These are phyloP conservation scores for Calocybe gangraenosa DNA, from an alignment of 768 basidiomycete genomes.

Conservation along the genomic window DNA sequence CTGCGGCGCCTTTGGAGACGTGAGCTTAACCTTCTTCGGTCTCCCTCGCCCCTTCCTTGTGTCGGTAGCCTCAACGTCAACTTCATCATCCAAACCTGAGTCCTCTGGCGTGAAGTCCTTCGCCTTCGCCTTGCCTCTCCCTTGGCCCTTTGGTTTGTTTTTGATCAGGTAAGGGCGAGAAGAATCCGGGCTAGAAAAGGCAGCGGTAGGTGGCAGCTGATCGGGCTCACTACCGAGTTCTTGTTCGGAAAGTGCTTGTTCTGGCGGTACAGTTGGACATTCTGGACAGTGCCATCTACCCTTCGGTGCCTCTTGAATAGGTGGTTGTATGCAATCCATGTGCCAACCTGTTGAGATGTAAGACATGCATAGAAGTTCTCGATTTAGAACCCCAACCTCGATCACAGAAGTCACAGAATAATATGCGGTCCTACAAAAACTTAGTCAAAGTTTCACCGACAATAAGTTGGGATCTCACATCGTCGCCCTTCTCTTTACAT, in stretches of 20 bases:
- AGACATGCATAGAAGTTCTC: conserved; percentile 14
- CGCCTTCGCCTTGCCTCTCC: conserved; percentile 26
- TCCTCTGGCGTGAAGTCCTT: conserved; percentile 32
- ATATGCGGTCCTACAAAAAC: conserved; percentile 56
- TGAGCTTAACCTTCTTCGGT: conserved; percentile 24
- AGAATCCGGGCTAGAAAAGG: conserved; percentile 38
- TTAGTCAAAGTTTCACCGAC: conserved; percentile 12
- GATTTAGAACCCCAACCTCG: conserved; percentile 51
- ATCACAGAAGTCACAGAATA: conserved; percentile 95
- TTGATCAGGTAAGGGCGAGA: conserved; percentile 22
- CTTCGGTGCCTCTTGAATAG: conserved; percentile 64
- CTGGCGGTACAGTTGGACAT: conserved; percentile 38
- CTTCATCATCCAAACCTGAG: conserved; percentile 28
- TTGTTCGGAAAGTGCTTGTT: not conserved
- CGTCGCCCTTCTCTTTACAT: conserved; percentile 81
- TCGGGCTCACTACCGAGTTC: conserved; percentile 6
- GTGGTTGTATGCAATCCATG: conserved; percentile 73
- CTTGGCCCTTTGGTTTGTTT: conserved; percentile 15
- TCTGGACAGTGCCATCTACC: conserved; percentile 76
- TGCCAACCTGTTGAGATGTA: conserved; percentile 64
- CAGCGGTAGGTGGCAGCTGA: conserved; percentile 13
- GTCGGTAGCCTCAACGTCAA: conserved; percentile 23
- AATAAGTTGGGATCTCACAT: conserved; percentile 53
- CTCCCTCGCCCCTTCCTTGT: conserved; percentile 14
- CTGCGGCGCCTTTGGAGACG: conserved; percentile 11